Evolutionary conservation across 805 yeast genomes (phyloP).

Genomic region (Pichia occidentalis): DNA sequence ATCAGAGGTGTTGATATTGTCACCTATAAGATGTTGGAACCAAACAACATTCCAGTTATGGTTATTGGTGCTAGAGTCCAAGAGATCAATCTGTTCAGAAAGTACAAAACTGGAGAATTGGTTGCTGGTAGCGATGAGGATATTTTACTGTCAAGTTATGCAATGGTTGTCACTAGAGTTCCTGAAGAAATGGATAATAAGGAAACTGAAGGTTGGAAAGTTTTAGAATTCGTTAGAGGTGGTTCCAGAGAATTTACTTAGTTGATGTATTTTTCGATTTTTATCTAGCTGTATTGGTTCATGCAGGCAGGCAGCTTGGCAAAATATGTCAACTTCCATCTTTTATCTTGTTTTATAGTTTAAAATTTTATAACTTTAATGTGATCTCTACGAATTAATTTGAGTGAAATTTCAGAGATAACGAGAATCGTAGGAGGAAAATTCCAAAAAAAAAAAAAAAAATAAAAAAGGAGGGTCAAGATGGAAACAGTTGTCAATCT

Average conservation of each 20-base stretch:
- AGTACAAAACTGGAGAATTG: conserved; percentile 84
- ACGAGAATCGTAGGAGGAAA: too few species aligned
- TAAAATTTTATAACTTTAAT: too few species aligned
- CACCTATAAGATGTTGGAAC: conserved; percentile 80
- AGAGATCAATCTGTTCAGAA: conserved; percentile 85
- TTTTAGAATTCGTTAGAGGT: conserved; percentile 89
- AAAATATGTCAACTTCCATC: too few species aligned
- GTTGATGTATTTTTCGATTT: conserved; percentile 6
- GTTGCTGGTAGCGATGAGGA: conserved; percentile 96
- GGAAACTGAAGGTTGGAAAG: conserved; percentile 96
- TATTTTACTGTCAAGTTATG: conserved; percentile 88
- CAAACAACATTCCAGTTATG: conserved; percentile 85
- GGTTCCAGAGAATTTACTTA: conserved; percentile 77
- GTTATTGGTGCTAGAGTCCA: conserved; percentile 96
- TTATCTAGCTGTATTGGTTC: background rate
- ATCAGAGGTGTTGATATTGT: conserved; percentile 92
- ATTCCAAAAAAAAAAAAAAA: too few species aligned
- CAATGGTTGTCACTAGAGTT: conserved; percentile 88
- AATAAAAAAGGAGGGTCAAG: too few species aligned
- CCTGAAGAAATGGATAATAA: conserved; percentile 87
- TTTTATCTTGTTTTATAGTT: too few species aligned
- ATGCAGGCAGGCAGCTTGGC: conserved; percentile 2
- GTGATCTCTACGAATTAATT: too few species aligned
- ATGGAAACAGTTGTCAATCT: too few species aligned
- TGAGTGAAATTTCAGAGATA: too few species aligned